Percentiles rank a stretch among this genome's conserved stretches.
Conservation (phyloP, 2,329 filamentous ascomycete genomes). For the Fusarium humuli region DNA sequence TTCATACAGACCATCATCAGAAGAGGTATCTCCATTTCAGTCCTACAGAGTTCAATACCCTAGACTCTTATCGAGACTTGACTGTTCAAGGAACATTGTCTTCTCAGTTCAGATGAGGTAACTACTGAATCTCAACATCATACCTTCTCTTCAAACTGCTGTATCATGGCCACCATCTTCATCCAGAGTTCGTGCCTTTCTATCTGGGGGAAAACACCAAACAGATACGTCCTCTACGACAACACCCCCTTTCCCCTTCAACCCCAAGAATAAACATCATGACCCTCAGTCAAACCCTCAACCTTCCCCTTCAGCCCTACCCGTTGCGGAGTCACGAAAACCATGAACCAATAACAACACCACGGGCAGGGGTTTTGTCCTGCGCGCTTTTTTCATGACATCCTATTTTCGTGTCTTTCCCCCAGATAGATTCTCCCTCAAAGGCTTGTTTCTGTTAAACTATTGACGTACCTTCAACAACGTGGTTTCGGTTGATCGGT, state of each 20-base stretch:
- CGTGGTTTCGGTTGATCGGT: constrained; percentile 39
- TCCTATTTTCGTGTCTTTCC: constrained; percentile 24
- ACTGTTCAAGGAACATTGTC: not conserved
- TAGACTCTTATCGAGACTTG: not conserved
- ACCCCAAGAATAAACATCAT: constrained; percentile 37
- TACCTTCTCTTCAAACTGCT: not conserved
- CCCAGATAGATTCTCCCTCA: constrained; percentile 1
- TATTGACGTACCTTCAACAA: constrained; percentile 9
- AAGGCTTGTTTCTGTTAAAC: constrained; percentile 11
- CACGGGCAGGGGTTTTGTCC: constrained; percentile 31
- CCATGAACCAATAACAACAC: constrained; percentile 35
- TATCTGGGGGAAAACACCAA: not conserved
- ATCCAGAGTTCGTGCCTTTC: not conserved
- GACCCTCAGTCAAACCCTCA: constrained; percentile 35
- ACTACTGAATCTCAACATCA: not conserved
- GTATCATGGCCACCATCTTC: not conserved
- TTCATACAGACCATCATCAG: not conserved
- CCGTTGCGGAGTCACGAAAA: constrained; percentile 37
- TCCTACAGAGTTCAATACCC: not conserved
- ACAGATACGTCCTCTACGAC: constrained; percentile 22
- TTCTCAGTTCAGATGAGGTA: not conserved
- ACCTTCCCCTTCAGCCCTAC: constrained; percentile 37
- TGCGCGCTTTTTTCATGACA: constrained; percentile 17
- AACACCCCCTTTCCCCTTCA: constrained; percentile 31
- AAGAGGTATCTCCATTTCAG: not conserved